Percentiles rank a stretch among this genome's conserved stretches.
Conservation (phyloP, 208 protist species). For the Trypanosoma avium region DNA sequence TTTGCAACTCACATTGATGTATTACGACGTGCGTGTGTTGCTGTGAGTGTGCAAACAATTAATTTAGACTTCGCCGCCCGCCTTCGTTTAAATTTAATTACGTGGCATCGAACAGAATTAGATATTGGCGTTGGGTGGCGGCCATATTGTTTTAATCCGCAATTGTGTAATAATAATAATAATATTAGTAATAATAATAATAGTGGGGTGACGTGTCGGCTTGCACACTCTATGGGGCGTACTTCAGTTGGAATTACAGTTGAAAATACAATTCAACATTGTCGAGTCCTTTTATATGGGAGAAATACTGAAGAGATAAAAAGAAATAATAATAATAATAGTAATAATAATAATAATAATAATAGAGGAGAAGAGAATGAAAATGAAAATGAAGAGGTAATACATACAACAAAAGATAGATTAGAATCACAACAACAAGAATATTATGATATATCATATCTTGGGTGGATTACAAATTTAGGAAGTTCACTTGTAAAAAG, state of each 20-base stretch:
- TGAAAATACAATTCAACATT: conserved; percentile 29
- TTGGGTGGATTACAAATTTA: conserved; percentile 17
- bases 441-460: conserved; percentile 2
- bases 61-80: conserved; percentile 55
- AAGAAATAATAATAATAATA: too few relatives aligned
- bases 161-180: too few relatives aligned
- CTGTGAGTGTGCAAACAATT: conserved; percentile 49
- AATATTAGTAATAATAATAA: too few relatives aligned
- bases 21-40: conserved; percentile 63
- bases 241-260: conserved; percentile 49
- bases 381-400: too few relatives aligned
- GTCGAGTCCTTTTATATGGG: not conserved
- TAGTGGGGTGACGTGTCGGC: conserved; percentile 34
- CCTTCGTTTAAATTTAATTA: conserved; percentile 73
- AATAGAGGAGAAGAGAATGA: too few relatives aligned
- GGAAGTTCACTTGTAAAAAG: conserved; percentile 29
- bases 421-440: too few relatives aligned
- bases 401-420: too few relatives aligned
- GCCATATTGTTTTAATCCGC: too few relatives aligned
- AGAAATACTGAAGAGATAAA: not conserved
- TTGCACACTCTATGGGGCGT: conserved; percentile 48
- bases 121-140: conserved; percentile 58
- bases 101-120: conserved; percentile 67
- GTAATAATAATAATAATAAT: too few relatives aligned
- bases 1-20: conserved; percentile 70